A percentile compares a stretch with the other conserved stretches of the same genome.
Conservation (phyloP, 192 early-diverging fungal species). For the Fimicolochytrium jonesii region DNA sequence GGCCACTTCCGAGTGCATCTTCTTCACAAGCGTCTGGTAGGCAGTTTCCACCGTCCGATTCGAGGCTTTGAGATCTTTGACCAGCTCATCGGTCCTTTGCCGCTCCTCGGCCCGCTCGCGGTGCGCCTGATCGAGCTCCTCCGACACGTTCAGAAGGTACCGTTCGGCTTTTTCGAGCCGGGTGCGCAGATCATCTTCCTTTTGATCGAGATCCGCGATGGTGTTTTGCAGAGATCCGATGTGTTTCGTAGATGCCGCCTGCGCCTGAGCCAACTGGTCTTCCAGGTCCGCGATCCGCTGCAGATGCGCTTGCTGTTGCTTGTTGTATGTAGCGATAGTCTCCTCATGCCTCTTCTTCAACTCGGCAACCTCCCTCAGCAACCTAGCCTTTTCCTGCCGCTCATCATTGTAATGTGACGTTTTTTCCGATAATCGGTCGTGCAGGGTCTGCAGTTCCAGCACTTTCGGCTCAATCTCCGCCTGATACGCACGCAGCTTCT, state of each 20-base stretch:
- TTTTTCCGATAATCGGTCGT: not conserved
- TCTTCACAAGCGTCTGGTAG: not conserved
- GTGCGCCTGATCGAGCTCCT: not conserved
- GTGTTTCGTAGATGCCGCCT: not conserved
- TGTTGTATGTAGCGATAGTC: not conserved
- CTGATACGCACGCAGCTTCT: not conserved
- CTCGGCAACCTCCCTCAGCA: too few species aligned
- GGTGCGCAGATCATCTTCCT: not conserved
- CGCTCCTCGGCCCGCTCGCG: not conserved
- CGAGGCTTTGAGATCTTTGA: not conserved
- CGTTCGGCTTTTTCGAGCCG: not conserved
- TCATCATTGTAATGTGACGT: not conserved
- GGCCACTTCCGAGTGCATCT: not conserved
- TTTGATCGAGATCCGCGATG: not conserved
- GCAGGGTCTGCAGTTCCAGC: not conserved
- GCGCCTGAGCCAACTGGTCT: not conserved
- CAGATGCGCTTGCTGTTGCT: not conserved
- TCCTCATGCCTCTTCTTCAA: not conserved
- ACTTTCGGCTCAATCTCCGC: not conserved
- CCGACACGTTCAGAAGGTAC: not conserved
- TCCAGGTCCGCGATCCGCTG: not conserved
- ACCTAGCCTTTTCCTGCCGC: too few species aligned
- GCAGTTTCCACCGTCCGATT: not conserved
- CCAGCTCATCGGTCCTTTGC: not conserved
- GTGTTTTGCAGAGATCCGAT: not conserved